These are phyloP conservation scores for Ceriops zippeliana DNA, from an alignment of 345 rosid species.

Conservation along the genomic window DNA sequence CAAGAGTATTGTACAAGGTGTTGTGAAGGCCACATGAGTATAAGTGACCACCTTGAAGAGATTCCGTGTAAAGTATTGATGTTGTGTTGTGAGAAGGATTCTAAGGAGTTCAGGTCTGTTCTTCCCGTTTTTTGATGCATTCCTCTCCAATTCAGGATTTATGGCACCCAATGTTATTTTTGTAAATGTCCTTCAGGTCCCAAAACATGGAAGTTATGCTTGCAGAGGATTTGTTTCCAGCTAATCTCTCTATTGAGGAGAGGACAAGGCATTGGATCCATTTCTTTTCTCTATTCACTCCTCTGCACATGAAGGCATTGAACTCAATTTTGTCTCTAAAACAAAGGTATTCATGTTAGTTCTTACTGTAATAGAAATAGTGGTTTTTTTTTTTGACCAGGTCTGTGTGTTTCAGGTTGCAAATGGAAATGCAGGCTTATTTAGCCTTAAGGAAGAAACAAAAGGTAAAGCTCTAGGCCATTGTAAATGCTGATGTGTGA, in stretches of 20 bases:
- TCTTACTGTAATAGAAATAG: background rate
- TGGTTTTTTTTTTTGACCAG: conserved; percentile 20
- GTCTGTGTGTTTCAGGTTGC: conserved; percentile 56
- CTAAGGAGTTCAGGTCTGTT: conserved; percentile 68
- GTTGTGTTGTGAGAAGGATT: conserved; percentile 80
- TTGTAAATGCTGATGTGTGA: background rate
- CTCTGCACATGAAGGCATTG: conserved; percentile 66
- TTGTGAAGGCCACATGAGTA: conserved; percentile 14
- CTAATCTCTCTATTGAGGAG: conserved; percentile 58
- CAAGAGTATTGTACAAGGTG: conserved; percentile 74
- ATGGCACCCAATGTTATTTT: background rate
- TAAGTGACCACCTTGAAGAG: conserved; percentile 61
- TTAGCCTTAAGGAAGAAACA: conserved; percentile 55
- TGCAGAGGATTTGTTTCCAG: conserved; percentile 73
- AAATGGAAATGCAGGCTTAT: conserved; percentile 61
- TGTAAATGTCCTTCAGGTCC: conserved; percentile 43
- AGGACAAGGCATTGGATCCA: conserved; percentile 80
- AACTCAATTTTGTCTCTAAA: conserved; percentile 70
- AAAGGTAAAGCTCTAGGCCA: conserved; percentile 32
- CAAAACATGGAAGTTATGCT: conserved; percentile 73
- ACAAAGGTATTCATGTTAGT: conserved; percentile 48
- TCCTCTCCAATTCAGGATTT: background rate
- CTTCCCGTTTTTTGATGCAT: conserved; percentile 19
- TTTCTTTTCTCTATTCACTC: conserved; percentile 61
- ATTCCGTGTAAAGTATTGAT: conserved; percentile 80